Base-by-base conservation (phyloP, 164 flowering plant genomes). In the Buxus sempervirens region DNA sequence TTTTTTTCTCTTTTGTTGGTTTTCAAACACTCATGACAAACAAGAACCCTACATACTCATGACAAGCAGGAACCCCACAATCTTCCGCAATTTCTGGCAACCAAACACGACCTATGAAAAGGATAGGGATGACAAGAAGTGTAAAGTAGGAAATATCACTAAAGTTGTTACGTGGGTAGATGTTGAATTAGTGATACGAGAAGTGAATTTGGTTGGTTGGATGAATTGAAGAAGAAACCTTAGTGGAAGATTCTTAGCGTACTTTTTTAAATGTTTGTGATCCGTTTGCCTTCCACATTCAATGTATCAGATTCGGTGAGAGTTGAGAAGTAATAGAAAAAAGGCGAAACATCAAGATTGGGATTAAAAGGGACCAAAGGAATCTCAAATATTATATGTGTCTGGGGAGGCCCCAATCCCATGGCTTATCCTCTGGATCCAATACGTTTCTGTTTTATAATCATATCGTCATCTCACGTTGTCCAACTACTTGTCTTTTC, bases 301-400 rank as follows among this genome's bases (percentile, higher is more conserved):
- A 79, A 71, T 73, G 85, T 73, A 81, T 75, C 75, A 60, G 72
- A 74, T 74, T 76, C 71, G 75, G 42, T 75, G 57, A 59, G 69
- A 66, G 68, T 66, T 72, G 15, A 12, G 36, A 74, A 72, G 62
- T 71, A 65, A 62, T 69, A 69, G 68, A 56, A 51, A 28, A 54
- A 54, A 25, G n/a, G 9, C n/a, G n/a, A n/a, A n/a, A n/a, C n/a
- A n/a, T n/a, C 0, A 53, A 60, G 21, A 27, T 64, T 64, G 58
- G 51, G 15, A 45, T 26, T 60, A 51, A 54, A 68, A 53, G n/a
- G 45, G 6, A 48, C n/a, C 23, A 64, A 70, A 65, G 70, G 76
- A 73, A 79, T 75, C 76, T n/a, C n/a, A n/a, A n/a, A n/a, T n/a
- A n/a, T n/a, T n/a, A n/a, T 70, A 54, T 73, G 69, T 23, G 58